These are phyloP conservation scores for Penstemon davidsonii DNA, from an alignment of 257 asterid genomes.

Conservation along the genomic window DNA sequence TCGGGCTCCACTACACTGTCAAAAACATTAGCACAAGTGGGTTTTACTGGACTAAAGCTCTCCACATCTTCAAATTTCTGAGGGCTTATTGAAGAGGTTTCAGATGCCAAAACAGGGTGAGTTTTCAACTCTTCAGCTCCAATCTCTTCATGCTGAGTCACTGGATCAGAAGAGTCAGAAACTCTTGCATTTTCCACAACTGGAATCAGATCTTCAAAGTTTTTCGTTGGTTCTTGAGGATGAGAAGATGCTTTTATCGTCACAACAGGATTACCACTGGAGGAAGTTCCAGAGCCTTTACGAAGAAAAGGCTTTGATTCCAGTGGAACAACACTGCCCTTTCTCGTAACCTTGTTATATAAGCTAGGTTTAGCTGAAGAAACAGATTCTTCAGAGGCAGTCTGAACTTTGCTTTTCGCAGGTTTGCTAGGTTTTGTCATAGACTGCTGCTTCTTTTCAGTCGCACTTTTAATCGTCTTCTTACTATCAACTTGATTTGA, in stretches of 20 bases:
- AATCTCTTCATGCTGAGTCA: constrained; percentile 47
- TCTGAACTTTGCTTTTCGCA: constrained; percentile 50
- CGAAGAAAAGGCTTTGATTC: constrained; percentile 95
- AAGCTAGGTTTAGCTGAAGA: constrained; percentile 60
- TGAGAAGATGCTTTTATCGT: constrained; percentile 50
- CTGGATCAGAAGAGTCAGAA: constrained; percentile 42
- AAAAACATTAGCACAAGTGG: constrained; percentile 24
- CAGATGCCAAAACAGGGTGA: constrained; percentile 32
- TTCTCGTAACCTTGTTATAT: constrained; percentile 76
- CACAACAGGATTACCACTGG: constrained; percentile 46
- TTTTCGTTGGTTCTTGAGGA: constrained; percentile 46
- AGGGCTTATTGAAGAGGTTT: constrained; percentile 37
- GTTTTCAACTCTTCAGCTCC: constrained; percentile 33
- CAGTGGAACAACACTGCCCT: constrained; percentile 88
- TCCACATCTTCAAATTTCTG: constrained; percentile 45
- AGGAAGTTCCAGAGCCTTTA: constrained; percentile 64
- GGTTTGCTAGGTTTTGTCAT: constrained; percentile 49
- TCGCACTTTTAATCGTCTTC: constrained; percentile 45
- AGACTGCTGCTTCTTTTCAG: constrained; percentile 62
- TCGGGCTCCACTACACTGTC: constrained; percentile 39
- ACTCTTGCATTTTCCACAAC: constrained; percentile 44
- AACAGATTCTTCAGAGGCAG: constrained; percentile 50
- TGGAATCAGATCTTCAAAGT: constrained; percentile 32
- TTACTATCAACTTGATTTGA: constrained; percentile 45
- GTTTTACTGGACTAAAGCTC: constrained; percentile 38